phyloP scores from a whole-genome alignment of 345 rosid species.

The Litchi chinensis region DNA sequence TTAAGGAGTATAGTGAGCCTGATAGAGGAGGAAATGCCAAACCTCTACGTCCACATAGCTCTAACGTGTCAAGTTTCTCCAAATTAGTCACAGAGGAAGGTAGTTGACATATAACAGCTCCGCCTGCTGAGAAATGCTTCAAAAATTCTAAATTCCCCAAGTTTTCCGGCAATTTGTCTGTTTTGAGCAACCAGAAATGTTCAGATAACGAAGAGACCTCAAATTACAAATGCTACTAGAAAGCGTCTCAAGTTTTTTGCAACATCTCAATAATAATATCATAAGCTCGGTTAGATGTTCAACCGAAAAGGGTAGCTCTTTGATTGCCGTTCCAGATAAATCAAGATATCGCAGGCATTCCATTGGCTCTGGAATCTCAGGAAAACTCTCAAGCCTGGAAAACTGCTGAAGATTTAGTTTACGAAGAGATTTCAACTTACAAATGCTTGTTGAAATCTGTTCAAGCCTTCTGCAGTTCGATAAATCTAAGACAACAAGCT shows the following conservation, averaged over 20 bases:
- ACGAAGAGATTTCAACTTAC: conserved; percentile 71
- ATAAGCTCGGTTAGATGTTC: conserved; percentile 23
- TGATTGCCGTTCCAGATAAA: conserved; percentile 38
- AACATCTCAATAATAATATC: conserved; percentile 26
- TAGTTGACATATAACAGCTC: background rate
- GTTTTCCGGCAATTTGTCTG: background rate
- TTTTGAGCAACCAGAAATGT: background rate
- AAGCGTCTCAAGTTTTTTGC: conserved; percentile 25
- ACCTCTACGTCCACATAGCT: background rate
- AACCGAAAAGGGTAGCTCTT: conserved; percentile 32
- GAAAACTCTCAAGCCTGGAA: conserved; percentile 10
- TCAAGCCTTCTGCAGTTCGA: background rate
- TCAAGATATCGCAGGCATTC: conserved; percentile 7
- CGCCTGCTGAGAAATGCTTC: background rate
- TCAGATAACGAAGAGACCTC: background rate
- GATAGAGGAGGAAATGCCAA: background rate
- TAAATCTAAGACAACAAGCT: background rate
- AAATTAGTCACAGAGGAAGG: background rate
- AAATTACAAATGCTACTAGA: conserved; percentile 23
- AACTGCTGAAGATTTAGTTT: background rate
- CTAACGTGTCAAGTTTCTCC: background rate
- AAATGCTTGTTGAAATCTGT: conserved; percentile 19
- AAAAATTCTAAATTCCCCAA: background rate
- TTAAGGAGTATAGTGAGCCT: background rate
- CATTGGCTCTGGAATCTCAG: conserved; percentile 28